Evolutionary conservation across 1,139 yeast genomes (phyloP), one percentile per base, ranked within the genome.

Genomic region (Kazachstania sp.): DNA sequence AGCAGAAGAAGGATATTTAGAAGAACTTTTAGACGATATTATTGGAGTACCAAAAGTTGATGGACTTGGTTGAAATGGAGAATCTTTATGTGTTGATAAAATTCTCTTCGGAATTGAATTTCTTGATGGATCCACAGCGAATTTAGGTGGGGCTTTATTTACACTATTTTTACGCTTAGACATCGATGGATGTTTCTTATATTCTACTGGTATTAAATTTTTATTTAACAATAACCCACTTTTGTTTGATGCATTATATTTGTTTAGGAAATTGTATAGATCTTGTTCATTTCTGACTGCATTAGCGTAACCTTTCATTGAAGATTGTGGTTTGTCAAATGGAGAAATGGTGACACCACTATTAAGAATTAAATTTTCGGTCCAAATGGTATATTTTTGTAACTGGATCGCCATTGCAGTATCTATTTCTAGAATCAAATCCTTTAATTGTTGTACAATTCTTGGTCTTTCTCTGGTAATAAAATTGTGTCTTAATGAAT

Each of bases 401-500:
- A 92, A 71, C 66, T 90, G 97, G 45, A 88, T 79, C 52, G 87
- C 79, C 73, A 90, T 71, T 12, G 96, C 97, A 45, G 86, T 79
- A 65, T 92, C 97, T 65, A 86, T 75, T 65, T 90, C 97, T 54
- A 87, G 71, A 47, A 88, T 81, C 54, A 87, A 71, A 62, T 86
- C 83, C 61, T 83, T 85, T 56, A 92, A 72, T 55, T 81, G 83
- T 53, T 79, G 77, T 4, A 88, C 80, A 44, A 79, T 78, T 51
- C 77, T 80, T 11, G 97, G 98, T 55, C 98, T 78, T 60, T 83
- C 83, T 37, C 77, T 74, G 59, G 76, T 74, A 51, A 86, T 68
- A 45, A 88, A 77, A 51, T 85, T 92, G 53, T 79, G 83, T 64
- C 94, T 83, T 53, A 81, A 67, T 45, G 84, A 78, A 54, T 84